Percentiles rank a stretch among this genome's conserved stretches.
phyloP scores from a whole-genome alignment of 495 filamentous ascomycete species.

The Aspergillus affinis region DNA sequence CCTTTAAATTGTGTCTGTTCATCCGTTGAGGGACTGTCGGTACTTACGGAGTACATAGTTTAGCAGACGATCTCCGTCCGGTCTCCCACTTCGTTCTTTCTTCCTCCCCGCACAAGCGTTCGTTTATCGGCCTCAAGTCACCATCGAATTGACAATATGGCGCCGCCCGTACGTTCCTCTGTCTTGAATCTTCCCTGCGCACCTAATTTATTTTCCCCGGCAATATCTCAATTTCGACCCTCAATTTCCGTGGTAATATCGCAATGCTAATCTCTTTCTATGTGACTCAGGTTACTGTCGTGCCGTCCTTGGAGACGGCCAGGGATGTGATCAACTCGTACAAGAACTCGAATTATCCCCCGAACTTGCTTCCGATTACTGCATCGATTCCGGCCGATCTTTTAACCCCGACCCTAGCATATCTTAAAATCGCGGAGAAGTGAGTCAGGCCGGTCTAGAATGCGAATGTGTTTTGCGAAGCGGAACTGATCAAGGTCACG shows the following conservation, averaged over 20 bases:
- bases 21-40: too few species aligned
- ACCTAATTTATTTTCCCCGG: background rate
- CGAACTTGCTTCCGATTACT: slow-evolving; percentile 84
- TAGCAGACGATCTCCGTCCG: background rate
- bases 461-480: background rate
- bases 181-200: background rate
- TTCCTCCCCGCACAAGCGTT: slow-evolving; percentile 13
- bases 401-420: slow-evolving; percentile 86
- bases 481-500: slow-evolving; percentile 16
- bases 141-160: slow-evolving; percentile 26
- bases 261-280: background rate
- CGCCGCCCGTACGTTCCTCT: slow-evolving; percentile 33
- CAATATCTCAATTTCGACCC: background rate
- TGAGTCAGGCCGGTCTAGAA: slow-evolving; percentile 39
- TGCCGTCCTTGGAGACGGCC: slow-evolving; percentile 45
- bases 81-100: slow-evolving; percentile 3
- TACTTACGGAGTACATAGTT: too few species aligned
- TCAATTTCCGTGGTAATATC: background rate
- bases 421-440: slow-evolving; percentile 80
- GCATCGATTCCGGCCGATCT: slow-evolving; percentile 87
- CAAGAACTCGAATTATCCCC: slow-evolving; percentile 51
- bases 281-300: slow-evolving; percentile 35
- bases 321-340: slow-evolving; percentile 53
- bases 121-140: background rate
- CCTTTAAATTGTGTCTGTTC: background rate